phyloP scores from a whole-genome alignment of 768 basidiomycete genomes.

The Mycena albidolilacea region DNA sequence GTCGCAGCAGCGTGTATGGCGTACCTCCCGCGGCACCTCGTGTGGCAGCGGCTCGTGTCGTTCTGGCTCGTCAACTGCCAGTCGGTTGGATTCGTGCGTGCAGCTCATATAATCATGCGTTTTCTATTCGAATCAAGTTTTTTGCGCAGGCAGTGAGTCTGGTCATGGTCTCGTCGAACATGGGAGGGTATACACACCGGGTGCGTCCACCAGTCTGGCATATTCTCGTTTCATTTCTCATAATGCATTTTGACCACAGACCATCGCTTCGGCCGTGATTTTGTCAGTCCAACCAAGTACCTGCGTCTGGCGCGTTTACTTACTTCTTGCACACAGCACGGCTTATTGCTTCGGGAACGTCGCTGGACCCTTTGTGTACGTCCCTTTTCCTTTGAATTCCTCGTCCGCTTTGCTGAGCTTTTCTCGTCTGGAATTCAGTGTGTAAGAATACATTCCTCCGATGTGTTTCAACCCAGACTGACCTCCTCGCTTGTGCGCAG shows the following conservation, averaged over 20 bases:
- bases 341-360: slow-evolving; percentile 41
- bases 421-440: slow-evolving; percentile 3
- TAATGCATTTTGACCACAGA: slow-evolving; percentile 5
- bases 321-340: slow-evolving; percentile 17
- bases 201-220: background rate
- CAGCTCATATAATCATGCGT: background rate
- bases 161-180: slow-evolving; percentile 43
- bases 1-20: slow-evolving; percentile 40
- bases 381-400: background rate
- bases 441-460: slow-evolving; percentile 4
- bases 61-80: slow-evolving; percentile 43
- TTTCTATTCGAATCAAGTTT: background rate
- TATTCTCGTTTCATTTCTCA: background rate
- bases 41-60: slow-evolving; percentile 40
- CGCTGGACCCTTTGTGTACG: slow-evolving; percentile 41
- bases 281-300: slow-evolving; percentile 13
- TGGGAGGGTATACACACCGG: slow-evolving; percentile 43
- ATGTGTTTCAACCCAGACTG: background rate
- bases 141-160: slow-evolving; percentile 26
- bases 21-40: slow-evolving; percentile 40
- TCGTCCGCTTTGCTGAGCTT: background rate
- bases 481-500: background rate
- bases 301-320: background rate
- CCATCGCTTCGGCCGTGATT: slow-evolving; percentile 37
- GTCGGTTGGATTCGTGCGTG: slow-evolving; percentile 40